A percentile compares a stretch with the other conserved stretches of the same genome.
These are phyloP conservation scores for Chalciporus pseudorubinellus DNA, from an alignment of 768 basidiomycete species.

Conservation along the genomic window DNA sequence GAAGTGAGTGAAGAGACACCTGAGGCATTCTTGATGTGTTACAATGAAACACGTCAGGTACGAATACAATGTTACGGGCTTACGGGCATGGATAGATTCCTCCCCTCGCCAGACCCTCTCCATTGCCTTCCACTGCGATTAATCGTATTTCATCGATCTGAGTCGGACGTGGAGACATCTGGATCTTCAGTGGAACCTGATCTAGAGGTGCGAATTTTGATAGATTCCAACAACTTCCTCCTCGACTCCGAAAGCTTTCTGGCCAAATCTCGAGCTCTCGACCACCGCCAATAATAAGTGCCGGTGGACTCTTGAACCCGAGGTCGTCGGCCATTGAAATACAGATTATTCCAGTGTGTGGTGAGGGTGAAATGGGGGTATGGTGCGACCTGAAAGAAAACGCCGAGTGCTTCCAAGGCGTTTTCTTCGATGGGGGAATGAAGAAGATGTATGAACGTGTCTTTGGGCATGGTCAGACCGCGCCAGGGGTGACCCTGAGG, in stretches of 20 bases:
- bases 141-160: too few relatives aligned
- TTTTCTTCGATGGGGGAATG: slow-evolving; percentile 1
- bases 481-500: slow-evolving; percentile 10
- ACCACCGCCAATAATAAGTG: slow-evolving; percentile 6
- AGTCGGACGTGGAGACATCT: too few relatives aligned
- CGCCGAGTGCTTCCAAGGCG: slow-evolving; percentile 7
- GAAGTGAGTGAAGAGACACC: too few relatives aligned
- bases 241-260: neutral
- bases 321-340: neutral
- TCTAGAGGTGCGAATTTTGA: neutral
- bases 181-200: too few relatives aligned
- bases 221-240: slow-evolving; percentile 1
- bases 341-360: neutral
- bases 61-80: too few relatives aligned
- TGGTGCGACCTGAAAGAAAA: slow-evolving; percentile 12
- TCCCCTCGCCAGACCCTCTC: too few relatives aligned
- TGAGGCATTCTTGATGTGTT: too few relatives aligned
- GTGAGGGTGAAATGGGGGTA: slow-evolving; percentile 2
- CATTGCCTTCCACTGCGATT: too few relatives aligned
- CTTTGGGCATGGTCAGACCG: neutral
- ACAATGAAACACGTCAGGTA: too few relatives aligned
- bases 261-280: neutral
- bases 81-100: too few relatives aligned
- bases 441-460: neutral
- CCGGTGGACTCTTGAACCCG: neutral